phyloP scores from a whole-genome alignment of 257 asterid genomes.

The Solanum tacnaense region DNA sequence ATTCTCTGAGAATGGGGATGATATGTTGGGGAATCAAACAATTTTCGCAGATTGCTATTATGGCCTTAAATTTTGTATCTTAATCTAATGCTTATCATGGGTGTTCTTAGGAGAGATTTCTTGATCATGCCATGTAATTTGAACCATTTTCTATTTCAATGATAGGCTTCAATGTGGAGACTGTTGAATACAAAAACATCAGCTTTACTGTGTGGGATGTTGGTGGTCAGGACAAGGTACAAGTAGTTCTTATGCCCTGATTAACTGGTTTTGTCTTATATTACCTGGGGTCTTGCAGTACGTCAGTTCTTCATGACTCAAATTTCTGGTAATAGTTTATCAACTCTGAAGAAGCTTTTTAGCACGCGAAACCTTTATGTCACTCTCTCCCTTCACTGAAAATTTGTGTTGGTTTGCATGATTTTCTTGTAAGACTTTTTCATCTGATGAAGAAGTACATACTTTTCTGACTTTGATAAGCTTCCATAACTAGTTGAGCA shows the following conservation, averaged over 20 bases:
- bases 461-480: not conserved
- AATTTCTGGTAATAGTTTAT: not conserved
- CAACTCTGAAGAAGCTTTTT: not conserved
- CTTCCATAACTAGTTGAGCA: not conserved
- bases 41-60: not conserved
- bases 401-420: not conserved
- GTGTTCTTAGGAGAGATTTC: not conserved
- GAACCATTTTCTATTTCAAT: not conserved
- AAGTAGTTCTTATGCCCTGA: not conserved
- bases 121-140: not conserved
- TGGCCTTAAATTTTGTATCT: not conserved
- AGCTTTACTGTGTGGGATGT: constrained; percentile 19
- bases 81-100: not conserved
- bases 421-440: not conserved
- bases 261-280: not conserved
- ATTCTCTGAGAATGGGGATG: not conserved
- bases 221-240: constrained; percentile 16
- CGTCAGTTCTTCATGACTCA: not conserved
- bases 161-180: constrained; percentile 13
- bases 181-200: constrained; percentile 15
- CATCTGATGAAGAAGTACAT: not conserved
- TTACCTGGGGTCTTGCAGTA: not conserved
- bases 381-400: not conserved
- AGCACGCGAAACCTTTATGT: not conserved
- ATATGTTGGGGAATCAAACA: not conserved